Evolutionary conservation across 257 asterid species (phyloP).

Genomic region (Solanum sejunctum): DNA sequence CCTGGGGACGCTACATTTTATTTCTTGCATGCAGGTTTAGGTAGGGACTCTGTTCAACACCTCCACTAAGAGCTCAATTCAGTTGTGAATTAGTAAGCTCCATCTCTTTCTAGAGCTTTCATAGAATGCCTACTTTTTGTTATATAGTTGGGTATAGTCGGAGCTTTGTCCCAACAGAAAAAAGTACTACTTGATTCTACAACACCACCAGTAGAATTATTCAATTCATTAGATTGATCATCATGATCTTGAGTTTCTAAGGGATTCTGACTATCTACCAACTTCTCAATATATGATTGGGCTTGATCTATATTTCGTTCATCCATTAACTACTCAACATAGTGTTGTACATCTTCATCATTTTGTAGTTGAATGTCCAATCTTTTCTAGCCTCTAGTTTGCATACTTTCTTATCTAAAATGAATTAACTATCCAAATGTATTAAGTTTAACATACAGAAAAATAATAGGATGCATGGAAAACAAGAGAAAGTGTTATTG

Average conservation of each 20-base stretch:
- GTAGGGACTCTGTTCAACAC: too few species aligned
- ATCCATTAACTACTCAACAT: too few species aligned
- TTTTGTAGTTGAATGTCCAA: too few species aligned
- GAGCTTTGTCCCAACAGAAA: too few species aligned
- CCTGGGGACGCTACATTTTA: too few species aligned
- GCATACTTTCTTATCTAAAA: neutral
- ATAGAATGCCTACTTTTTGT: too few species aligned
- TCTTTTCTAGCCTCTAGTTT: neutral
- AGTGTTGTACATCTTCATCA: neutral
- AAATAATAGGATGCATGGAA: neutral
- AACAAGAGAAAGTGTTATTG: neutral
- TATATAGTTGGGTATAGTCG: too few species aligned
- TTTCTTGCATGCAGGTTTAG: too few species aligned
- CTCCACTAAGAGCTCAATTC: too few species aligned
- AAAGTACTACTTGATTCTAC: neutral
- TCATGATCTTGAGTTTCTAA: neutral
- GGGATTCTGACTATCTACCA: neutral
- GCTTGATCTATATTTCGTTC: neutral
- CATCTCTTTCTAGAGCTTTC: too few species aligned
- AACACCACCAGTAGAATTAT: neutral
- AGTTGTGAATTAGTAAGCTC: too few species aligned
- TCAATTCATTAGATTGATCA: neutral
- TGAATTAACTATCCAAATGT: neutral
- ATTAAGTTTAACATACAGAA: too few species aligned
- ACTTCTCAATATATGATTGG: neutral